These are phyloP conservation scores for Dactylella cylindrospora DNA, from an alignment of 2,329 filamentous ascomycete species.

Conservation along the genomic window DNA sequence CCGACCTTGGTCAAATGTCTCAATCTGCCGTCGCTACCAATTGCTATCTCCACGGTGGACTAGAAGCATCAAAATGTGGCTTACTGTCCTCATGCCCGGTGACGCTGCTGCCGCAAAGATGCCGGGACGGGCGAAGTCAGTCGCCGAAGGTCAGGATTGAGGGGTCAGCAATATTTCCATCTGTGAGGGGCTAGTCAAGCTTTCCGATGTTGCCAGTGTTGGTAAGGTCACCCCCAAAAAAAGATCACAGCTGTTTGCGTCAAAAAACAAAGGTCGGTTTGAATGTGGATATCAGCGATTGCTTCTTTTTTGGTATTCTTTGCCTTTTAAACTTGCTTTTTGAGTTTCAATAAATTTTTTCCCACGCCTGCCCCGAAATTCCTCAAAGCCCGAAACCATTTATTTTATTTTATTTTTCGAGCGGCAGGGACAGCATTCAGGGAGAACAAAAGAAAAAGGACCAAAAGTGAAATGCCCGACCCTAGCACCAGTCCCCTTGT, in stretches of 20 bases:
- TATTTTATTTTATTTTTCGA: too few species aligned
- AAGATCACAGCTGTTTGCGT: slow-evolving; percentile 21
- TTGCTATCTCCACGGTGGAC: slow-evolving; percentile 29
- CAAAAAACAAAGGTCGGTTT: slow-evolving; percentile 7
- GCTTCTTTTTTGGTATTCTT: slow-evolving; percentile 14
- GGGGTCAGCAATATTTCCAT: background rate
- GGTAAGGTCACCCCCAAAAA: background rate
- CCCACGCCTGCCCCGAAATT: background rate
- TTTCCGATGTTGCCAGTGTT: slow-evolving; percentile 17
- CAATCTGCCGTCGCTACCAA: slow-evolving; percentile 42
- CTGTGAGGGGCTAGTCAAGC: slow-evolving; percentile 32
- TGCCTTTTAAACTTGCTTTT: background rate
- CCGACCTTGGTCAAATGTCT: slow-evolving; percentile 37
- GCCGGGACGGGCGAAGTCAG: slow-evolving; percentile 40
- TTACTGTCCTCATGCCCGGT: slow-evolving; percentile 29
- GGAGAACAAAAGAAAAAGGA: slow-evolving; percentile 13
- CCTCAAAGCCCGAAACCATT: too few species aligned
- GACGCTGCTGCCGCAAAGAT: slow-evolving; percentile 38
- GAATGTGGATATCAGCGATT: background rate
- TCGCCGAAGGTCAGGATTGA: slow-evolving; percentile 32
- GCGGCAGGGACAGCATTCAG: slow-evolving; percentile 11
- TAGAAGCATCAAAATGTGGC: slow-evolving; percentile 36
- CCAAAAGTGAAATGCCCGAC: slow-evolving; percentile 44
- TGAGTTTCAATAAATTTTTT: slow-evolving; percentile 3
- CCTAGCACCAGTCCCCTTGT: slow-evolving; percentile 41